These are phyloP conservation scores for Arthroderma sp. DNA, from an alignment of 2,329 filamentous ascomycete species.

Conservation along the genomic window DNA sequence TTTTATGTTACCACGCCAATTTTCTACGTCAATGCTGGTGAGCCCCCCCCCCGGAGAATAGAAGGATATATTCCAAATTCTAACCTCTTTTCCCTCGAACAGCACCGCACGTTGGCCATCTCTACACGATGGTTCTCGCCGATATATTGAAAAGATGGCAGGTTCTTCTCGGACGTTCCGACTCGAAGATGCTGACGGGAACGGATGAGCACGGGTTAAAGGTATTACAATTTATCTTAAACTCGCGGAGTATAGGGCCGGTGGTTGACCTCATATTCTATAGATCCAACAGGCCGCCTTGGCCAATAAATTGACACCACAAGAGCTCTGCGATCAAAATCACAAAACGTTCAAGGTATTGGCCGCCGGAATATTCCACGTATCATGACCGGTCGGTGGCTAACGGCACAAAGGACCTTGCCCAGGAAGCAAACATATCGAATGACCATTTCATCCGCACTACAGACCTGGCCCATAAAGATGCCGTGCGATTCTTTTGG, in stretches of 20 bases:
- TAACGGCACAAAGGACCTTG: slow-evolving; percentile 43
- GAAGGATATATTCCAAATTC: background rate
- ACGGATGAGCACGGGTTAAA: slow-evolving; percentile 98
- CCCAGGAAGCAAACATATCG: slow-evolving; percentile 53
- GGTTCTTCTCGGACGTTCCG: slow-evolving; percentile 51
- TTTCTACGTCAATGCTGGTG: slow-evolving; percentile 96
- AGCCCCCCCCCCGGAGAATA: slow-evolving; percentile 11
- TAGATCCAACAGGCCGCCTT: slow-evolving; percentile 72
- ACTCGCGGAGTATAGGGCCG: background rate
- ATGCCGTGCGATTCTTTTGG: slow-evolving; percentile 86
- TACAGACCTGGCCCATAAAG: slow-evolving; percentile 67
- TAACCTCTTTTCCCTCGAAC: slow-evolving; percentile 3
- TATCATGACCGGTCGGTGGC: background rate
- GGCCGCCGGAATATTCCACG: background rate
- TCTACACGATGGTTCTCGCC: slow-evolving; percentile 82
- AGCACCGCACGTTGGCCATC: slow-evolving; percentile 89
- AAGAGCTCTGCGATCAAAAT: slow-evolving; percentile 79
- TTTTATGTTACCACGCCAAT: slow-evolving; percentile 95
- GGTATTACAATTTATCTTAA: slow-evolving; percentile 21
- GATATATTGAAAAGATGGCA: slow-evolving; percentile 93
- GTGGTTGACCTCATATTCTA: background rate
- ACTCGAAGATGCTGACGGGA: slow-evolving; percentile 69
- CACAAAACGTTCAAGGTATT: slow-evolving; percentile 59
- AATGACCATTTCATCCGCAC: slow-evolving; percentile 88
- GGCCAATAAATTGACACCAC: slow-evolving; percentile 55